Base-by-base conservation (phyloP, 768 basidiomycete genomes). In the Termitomyces sp. region DNA sequence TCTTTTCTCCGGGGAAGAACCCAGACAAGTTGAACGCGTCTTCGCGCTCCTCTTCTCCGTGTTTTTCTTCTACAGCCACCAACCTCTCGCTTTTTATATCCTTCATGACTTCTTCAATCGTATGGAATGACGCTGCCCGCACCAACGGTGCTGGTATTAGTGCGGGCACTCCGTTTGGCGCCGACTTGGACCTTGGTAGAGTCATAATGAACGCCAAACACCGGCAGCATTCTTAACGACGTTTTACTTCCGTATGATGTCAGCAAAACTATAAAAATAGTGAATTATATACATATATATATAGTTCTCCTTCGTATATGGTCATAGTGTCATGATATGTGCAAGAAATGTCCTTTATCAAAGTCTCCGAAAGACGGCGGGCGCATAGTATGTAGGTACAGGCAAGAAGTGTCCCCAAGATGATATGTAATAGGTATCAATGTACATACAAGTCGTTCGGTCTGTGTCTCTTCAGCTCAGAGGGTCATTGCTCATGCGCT, bases 1-100 rank as follows among this genome's bases (percentile, higher is more conserved):
- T 69, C 53, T 69, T 68, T 23, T 65, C 68, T 67, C 68, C 59
- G 5, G 82, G 80, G 65, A 81, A 82, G 69, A 82, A 82, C 9
- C 75, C 74, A 32, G 67, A 65, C 55, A 83, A 70, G 64, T 68
- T 78, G 69, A 82, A 82, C 4, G 80, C 78, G 59, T 82, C 81
- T 53, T 73, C 74, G 12, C 54, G 44, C 31, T 59, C 54, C 9
- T 44, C 50, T 12, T 34, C 44, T n/a, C 21, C 41, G 9, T 34
- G 23, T 19, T n/a, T n/a, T n/a, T 55, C 44, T 4, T 16, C 31
- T 17, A 48, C 34, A 9, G 9, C 45, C 3, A 11, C 46, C 45
- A 53, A 37, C 12, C 11, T 9, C 40, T 48, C 41, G 25, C 42
- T 44, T 37, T 56, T 52, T 5, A 23, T 29, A 27, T 45, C 59